These are phyloP conservation scores for Fusarium sp. DNA, from an alignment of 2,329 filamentous ascomycete species.

Conservation along the genomic window DNA sequence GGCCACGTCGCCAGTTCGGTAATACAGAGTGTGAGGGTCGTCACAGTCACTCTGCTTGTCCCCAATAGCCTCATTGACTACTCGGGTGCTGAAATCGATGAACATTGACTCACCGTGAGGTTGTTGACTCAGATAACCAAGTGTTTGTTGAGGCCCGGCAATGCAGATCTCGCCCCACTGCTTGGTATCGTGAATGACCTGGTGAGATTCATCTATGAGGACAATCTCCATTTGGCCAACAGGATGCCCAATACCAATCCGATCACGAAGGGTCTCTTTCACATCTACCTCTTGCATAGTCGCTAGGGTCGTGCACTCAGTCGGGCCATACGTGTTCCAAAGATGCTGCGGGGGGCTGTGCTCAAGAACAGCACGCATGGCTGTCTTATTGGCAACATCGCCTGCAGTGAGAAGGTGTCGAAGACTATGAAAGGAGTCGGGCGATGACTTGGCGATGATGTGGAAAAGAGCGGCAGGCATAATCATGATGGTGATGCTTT, in stretches of 20 bases:
- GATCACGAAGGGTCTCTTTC: background rate
- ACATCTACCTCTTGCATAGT: background rate
- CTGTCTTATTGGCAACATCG: background rate
- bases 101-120: fast-evolving
- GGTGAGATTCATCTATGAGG: background rate
- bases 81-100: fast-evolving
- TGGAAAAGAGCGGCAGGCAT: background rate
- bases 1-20: background rate
- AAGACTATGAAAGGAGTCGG: background rate
- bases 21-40: background rate
- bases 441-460: background rate
- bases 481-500: background rate
- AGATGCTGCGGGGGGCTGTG: background rate
- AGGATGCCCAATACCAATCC: background rate
- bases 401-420: background rate
- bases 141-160: background rate
- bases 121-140: background rate
- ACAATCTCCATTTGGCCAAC: background rate
- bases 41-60: background rate
- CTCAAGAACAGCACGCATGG: background rate
- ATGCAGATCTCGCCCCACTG: slow-evolving; percentile 3
- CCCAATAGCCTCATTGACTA: background rate
- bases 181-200: background rate
- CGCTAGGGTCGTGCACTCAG: background rate
- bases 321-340: slow-evolving; percentile 5